These are phyloP conservation scores for Didymella keratinophila DNA, from an alignment of 2,329 filamentous ascomycete genomes.

Conservation along the genomic window DNA sequence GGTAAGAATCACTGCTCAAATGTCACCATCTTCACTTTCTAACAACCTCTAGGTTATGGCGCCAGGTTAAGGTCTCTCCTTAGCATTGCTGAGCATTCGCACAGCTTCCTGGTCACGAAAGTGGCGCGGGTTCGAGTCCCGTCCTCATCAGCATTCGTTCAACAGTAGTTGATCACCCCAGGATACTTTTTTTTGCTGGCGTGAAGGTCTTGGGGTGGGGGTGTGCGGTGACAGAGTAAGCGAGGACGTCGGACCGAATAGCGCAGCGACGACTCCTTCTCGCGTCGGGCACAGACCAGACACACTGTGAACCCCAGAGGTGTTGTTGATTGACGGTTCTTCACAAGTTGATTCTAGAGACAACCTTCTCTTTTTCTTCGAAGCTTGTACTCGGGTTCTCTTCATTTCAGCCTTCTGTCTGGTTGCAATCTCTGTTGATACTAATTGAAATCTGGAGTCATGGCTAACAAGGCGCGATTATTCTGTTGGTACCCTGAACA, in stretches of 20 bases:
- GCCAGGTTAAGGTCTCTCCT: conserved; percentile 23
- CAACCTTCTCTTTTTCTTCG: no score
- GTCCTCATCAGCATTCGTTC: conserved; percentile 22
- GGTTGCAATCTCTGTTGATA: no score
- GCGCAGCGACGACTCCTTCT: no score
- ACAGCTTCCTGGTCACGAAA: conserved; percentile 24
- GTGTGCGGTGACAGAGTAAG: not conserved
- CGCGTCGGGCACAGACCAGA: no score
- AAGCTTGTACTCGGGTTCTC: no score
- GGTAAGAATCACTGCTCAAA: not conserved
- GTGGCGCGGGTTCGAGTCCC: conserved; percentile 24
- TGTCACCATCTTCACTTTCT: not conserved
- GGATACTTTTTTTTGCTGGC: conserved; percentile 12
- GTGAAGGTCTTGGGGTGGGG: not conserved
- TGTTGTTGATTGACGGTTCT: no score
- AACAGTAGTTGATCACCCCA: not conserved
- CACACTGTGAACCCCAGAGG: no score
- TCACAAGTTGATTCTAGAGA: no score
- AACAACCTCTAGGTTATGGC: conserved; percentile 6
- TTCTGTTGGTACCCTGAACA: no score
- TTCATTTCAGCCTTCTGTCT: no score
- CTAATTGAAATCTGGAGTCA: no score
- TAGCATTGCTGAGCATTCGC: conserved; percentile 20
- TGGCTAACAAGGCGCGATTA: no score
- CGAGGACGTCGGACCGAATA: not conserved